These are phyloP conservation scores for Talaromyces pinophilus DNA, from an alignment of 2,329 filamentous ascomycete species.

Conservation along the genomic window DNA sequence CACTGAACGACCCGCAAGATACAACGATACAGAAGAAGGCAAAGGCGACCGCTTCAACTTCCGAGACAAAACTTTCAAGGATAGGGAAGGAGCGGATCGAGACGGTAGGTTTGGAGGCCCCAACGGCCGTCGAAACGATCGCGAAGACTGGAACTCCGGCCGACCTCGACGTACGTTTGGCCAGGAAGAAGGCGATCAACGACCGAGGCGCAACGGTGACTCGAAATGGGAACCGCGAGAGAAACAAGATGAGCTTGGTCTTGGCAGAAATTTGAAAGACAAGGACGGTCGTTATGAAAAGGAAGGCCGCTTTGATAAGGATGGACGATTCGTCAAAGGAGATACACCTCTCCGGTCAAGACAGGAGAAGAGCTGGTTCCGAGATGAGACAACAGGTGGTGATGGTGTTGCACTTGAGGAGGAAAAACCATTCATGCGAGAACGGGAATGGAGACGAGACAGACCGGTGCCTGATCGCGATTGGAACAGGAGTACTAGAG, in stretches of 20 bases:
- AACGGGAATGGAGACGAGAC: slow-evolving; percentile 64
- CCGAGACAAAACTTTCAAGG: slow-evolving; percentile 51
- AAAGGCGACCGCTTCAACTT: slow-evolving; percentile 66
- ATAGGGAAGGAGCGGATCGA: slow-evolving; percentile 39
- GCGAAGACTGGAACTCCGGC: slow-evolving; percentile 46
- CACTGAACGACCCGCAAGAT: slow-evolving; percentile 46
- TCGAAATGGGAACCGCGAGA: slow-evolving; percentile 47
- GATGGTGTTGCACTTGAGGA: slow-evolving; percentile 45
- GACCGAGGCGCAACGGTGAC: slow-evolving; percentile 45
- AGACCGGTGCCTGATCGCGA: slow-evolving; percentile 53
- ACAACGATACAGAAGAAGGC: slow-evolving; percentile 56
- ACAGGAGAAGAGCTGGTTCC: slow-evolving; percentile 74
- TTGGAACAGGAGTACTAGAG: slow-evolving; percentile 53
- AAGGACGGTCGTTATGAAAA: slow-evolving; percentile 54
- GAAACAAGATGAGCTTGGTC: slow-evolving; percentile 53
- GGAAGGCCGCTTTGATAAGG: slow-evolving; percentile 33
- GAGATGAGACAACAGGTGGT: slow-evolving; percentile 52
- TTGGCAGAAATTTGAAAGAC: slow-evolving; percentile 54
- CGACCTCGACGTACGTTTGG: slow-evolving; percentile 44
- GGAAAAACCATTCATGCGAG: slow-evolving; percentile 52
- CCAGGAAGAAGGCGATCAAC: slow-evolving; percentile 45
- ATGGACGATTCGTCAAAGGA: slow-evolving; percentile 53
- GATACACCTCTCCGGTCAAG: slow-evolving; percentile 67
- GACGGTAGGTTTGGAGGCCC: slow-evolving; percentile 37
- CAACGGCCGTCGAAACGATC: slow-evolving; percentile 42